Conservation (phyloP, 306 rosid genomes). For the Senna siamea region DNA sequence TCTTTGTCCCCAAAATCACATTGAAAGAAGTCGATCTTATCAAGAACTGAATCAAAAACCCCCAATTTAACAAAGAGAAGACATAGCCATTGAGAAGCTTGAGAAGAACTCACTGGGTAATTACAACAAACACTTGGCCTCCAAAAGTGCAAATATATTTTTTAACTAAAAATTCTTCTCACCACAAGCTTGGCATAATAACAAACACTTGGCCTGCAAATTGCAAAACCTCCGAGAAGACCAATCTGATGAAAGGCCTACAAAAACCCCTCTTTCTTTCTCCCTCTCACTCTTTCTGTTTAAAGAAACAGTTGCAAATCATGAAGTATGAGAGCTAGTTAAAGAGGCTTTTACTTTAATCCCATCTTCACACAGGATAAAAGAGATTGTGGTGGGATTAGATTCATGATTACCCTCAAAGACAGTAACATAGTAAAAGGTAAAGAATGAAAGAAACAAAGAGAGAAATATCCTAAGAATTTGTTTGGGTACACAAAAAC, state of each 20-base stretch:
- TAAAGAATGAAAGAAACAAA: constrained; percentile 24
- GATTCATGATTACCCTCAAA: no score
- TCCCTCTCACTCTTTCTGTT: not conserved
- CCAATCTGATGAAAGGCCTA: constrained; percentile 46
- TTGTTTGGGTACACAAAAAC: no score
- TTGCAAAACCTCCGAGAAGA: constrained; percentile 40
- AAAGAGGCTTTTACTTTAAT: constrained; percentile 48
- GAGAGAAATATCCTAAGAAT: not conserved
- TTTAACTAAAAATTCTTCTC: constrained; percentile 30
- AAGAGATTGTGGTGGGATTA: not conserved
- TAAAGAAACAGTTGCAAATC: constrained; percentile 56
- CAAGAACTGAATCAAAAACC: constrained; percentile 30
- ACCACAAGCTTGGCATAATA: constrained; percentile 28
- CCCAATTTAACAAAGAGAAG: constrained; percentile 36
- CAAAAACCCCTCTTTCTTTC: constrained; percentile 7
- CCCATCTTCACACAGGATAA: constrained; percentile 38
- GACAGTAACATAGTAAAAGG: not conserved
- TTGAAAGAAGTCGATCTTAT: constrained; percentile 40
- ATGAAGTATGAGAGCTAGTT: constrained; percentile 42
- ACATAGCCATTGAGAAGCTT: constrained; percentile 24
- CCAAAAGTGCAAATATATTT: constrained; percentile 31
- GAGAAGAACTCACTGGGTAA: constrained; percentile 36
- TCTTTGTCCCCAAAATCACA: constrained; percentile 60
- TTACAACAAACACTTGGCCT: constrained; percentile 33
- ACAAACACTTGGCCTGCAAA: constrained; percentile 44